A percentile compares a stretch with the other conserved stretches of the same genome.
Conservation (phyloP, 345 rosid species). For the Fremontodendron californicum region DNA sequence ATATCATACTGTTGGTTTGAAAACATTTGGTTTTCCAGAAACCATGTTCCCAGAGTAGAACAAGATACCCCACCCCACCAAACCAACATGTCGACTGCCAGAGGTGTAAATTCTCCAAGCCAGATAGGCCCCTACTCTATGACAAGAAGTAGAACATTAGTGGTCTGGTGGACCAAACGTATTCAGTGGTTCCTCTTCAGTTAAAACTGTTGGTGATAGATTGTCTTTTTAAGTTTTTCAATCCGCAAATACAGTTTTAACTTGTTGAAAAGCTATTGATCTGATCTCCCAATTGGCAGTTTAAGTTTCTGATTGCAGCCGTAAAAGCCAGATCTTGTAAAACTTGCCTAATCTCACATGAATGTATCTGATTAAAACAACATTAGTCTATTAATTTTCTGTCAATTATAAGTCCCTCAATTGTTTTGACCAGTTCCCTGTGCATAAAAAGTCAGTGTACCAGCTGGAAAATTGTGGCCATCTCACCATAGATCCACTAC, state of each 20-base stretch:
- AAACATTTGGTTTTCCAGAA: not conserved
- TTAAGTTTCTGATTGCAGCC: not conserved
- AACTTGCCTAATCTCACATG: not conserved
- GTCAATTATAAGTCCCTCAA: not conserved
- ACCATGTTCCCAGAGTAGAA: not conserved
- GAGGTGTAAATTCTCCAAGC: constrained; percentile 1
- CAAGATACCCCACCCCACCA: constrained; percentile 3
- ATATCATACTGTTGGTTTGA: not conserved
- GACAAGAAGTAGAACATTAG: not conserved
- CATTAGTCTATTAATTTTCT: constrained; percentile 4
- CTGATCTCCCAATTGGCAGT: not conserved
- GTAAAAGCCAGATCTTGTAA: not conserved
- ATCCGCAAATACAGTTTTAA: not conserved
- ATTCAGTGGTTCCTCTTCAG: not conserved
- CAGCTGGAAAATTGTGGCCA: constrained; percentile 4
- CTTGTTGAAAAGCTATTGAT: not conserved
- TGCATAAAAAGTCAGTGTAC: not conserved
- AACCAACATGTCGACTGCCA: constrained; percentile 7
- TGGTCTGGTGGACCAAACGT: constrained; percentile 10
- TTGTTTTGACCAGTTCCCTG: not conserved
- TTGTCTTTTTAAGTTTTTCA: not conserved
- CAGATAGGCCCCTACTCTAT: not conserved
- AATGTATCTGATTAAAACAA: not conserved
- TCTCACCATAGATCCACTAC: not conserved
- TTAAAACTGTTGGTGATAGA: not conserved